Percentiles rank a stretch among this genome's conserved stretches.
Evolutionary conservation across 257 asterid species (phyloP).

Genomic region (Nicotiana knightiana): DNA sequence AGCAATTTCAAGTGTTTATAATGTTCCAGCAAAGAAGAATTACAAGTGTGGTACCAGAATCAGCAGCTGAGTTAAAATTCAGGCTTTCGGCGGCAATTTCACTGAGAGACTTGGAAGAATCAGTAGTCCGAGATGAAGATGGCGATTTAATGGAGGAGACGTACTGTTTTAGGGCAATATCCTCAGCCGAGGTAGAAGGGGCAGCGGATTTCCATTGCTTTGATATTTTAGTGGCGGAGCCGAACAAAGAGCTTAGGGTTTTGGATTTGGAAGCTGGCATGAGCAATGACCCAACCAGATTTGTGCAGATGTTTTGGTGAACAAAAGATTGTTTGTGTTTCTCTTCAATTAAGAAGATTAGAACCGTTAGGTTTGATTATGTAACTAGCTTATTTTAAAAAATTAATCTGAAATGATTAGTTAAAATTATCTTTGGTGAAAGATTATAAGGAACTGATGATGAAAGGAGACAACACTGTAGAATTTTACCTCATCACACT

Average conservation of each 20-base stretch:
- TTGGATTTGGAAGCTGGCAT: conserved; percentile 43
- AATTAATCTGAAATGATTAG: neutral
- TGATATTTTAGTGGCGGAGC: conserved; percentile 31
- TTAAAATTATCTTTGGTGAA: neutral
- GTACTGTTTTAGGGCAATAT: conserved; percentile 33
- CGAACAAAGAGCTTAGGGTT: conserved; percentile 41
- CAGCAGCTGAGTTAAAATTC: conserved; percentile 26
- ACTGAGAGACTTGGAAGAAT: conserved; percentile 18
- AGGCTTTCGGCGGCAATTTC: conserved; percentile 28
- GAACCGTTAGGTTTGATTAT: neutral
- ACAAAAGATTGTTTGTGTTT: too few species aligned
- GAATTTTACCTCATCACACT: neutral
- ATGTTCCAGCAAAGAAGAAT: neutral
- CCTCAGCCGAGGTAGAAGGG: conserved; percentile 19
- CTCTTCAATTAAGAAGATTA: neutral
- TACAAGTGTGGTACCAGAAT: conserved; percentile 31
- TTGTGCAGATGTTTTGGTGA: too few species aligned
- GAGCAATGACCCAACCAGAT: conserved; percentile 14
- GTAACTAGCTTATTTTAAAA: neutral
- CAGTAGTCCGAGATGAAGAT: conserved; percentile 2
- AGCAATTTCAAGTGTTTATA: neutral
- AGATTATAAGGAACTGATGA: neutral
- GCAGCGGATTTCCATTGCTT: conserved; percentile 10
- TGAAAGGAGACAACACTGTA: neutral
- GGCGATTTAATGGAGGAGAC: conserved; percentile 17